Percentiles rank a stretch among this genome's conserved stretches.
Conservation (phyloP, 495 filamentous ascomycete genomes). For the Aspergillus nanangensis region DNA sequence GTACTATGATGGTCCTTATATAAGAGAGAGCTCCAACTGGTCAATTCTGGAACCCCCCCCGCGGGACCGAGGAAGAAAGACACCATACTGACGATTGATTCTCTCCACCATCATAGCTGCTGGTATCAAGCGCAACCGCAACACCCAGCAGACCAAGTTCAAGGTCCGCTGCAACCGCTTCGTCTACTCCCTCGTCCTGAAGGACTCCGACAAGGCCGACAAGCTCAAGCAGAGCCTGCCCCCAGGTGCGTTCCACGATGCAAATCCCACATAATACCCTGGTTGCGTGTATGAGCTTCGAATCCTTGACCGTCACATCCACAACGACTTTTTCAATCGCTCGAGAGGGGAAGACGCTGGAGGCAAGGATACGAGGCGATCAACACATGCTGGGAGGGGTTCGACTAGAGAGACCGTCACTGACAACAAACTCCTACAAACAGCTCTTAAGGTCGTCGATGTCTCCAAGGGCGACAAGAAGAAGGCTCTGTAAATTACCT, state of each 20-base stretch:
- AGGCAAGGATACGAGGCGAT: not conserved
- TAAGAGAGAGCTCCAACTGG: not conserved
- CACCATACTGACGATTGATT: conserved; percentile 11
- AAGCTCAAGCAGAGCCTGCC: conserved; percentile 99
- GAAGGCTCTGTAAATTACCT: conserved; percentile 46
- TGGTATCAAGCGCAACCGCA: conserved; percentile 94
- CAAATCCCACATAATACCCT: not conserved
- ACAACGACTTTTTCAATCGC: not conserved
- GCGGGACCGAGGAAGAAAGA: conserved; percentile 15
- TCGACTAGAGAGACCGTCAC: not conserved
- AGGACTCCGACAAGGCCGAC: conserved; percentile 98
- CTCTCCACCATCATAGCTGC: conserved; percentile 70
- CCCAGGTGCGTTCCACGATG: conserved; percentile 64
- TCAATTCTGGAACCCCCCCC: not conserved
- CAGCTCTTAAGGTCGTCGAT: conserved; percentile 72
- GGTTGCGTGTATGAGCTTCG: not conserved
- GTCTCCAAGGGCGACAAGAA: conserved; percentile 72
- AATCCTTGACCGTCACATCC: not conserved
- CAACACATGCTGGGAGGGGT: too few relatives aligned
- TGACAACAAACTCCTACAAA: conserved; percentile 1
- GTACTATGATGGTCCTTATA: not conserved
- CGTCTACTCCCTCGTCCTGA: conserved; percentile 96
- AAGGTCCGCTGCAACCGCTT: conserved; percentile 96
- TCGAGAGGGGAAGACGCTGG: not conserved
- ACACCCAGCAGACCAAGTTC: conserved; percentile 92